Conservation (phyloP, 73 alveolate species). For the Tetrahymena thermophila region DNA sequence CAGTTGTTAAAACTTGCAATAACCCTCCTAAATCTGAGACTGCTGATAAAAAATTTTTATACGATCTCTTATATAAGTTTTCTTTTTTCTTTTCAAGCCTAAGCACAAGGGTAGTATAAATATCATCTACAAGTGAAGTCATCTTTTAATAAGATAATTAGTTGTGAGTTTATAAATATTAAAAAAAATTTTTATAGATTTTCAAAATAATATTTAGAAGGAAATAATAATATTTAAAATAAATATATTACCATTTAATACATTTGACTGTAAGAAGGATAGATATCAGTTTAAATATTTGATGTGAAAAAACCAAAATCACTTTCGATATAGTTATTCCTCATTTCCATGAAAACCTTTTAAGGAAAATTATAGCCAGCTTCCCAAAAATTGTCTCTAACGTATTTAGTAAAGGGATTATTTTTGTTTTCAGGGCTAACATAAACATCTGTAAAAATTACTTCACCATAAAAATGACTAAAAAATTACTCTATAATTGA, state of each 20-base stretch:
- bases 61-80: neutral
- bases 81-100: neutral
- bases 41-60: neutral
- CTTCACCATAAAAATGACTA: neutral
- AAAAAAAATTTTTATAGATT: too few species aligned
- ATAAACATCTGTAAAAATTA: neutral
- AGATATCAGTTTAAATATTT: neutral
- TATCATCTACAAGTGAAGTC: neutral
- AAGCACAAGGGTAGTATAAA: neutral
- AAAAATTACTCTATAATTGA: too few species aligned
- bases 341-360: neutral
- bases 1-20: neutral
- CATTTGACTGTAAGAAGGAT: neutral
- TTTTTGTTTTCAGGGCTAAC: neutral
- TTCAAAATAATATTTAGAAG: too few species aligned
- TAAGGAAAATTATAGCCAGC: neutral
- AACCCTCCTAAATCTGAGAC: neutral
- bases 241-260: neutral
- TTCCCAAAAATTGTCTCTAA: neutral
- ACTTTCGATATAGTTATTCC: neutral
- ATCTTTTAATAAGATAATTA: neutral
- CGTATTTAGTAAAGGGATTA: neutral
- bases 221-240: too few species aligned
- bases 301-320: neutral
- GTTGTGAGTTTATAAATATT: neutral